Evolutionary conservation across 192 early-diverging fungal species (phyloP).

Genomic region (Podila horticola): DNA sequence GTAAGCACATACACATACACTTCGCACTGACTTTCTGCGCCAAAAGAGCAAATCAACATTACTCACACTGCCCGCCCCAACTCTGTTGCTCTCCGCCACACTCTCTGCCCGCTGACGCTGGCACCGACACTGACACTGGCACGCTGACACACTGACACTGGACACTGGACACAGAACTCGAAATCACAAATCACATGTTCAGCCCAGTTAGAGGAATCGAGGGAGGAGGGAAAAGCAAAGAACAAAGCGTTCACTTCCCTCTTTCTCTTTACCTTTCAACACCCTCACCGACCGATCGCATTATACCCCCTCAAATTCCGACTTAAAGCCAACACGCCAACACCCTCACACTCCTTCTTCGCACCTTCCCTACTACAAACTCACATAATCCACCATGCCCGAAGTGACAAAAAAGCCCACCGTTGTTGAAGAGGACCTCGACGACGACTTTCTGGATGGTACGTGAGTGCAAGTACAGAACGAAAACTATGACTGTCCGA

Average conservation of each 20-base stretch:
- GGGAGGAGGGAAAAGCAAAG: not conserved
- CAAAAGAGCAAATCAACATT: too few species aligned
- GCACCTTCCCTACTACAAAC: constrained; percentile 9
- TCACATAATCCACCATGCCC: constrained; percentile 35
- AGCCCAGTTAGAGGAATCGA: not conserved
- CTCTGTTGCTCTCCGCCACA: too few species aligned
- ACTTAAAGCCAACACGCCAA: too few species aligned
- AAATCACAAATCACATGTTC: not conserved
- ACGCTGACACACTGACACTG: too few species aligned
- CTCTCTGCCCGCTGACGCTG: too few species aligned
- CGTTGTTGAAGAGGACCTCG: constrained; percentile 51
- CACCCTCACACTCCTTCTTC: not conserved
- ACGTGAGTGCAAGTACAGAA: not conserved
- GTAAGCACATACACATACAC: too few species aligned
- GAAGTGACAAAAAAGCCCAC: constrained; percentile 50
- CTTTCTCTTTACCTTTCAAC: not conserved
- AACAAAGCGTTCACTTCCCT: not conserved
- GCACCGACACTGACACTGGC: too few species aligned
- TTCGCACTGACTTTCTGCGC: too few species aligned
- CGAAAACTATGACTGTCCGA: too few species aligned
- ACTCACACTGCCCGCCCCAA: too few species aligned
- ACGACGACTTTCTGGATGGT: constrained; percentile 53
- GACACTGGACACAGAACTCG: not conserved
- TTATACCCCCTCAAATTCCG: too few species aligned
- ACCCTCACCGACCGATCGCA: not conserved